phyloP scores from a whole-genome alignment of 108 stramenopile genomes.

The Pseudonitzschia multiseries region DNA sequence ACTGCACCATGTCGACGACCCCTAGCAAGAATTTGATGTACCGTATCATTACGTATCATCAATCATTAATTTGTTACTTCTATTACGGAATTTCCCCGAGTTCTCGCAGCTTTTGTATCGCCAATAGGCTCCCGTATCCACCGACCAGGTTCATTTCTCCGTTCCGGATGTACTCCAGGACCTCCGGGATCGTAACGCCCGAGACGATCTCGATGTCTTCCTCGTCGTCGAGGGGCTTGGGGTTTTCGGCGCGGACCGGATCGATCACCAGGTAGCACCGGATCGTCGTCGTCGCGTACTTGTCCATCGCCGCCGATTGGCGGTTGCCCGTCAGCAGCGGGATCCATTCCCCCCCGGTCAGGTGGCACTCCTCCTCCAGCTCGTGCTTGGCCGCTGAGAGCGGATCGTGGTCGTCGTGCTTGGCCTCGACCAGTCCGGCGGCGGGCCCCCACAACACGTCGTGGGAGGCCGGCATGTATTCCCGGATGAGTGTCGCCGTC shows the following conservation, averaged over 20 bases:
- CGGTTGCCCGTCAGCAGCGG: constrained; percentile 49
- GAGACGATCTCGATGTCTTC: constrained; percentile 80
- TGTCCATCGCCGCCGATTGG: constrained; percentile 68
- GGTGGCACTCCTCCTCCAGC: constrained; percentile 83
- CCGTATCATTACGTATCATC: too few species aligned
- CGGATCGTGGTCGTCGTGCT: constrained; percentile 40
- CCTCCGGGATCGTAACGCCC: constrained; percentile 57
- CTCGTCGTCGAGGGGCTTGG: constrained; percentile 73
- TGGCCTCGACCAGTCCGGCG: constrained; percentile 77
- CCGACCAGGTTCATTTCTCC: constrained; percentile 85
- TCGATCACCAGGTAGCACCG: constrained; percentile 69
- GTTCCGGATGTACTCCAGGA: constrained; percentile 54
- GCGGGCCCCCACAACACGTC: constrained; percentile 61
- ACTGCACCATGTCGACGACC: too few species aligned
- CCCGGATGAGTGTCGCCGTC: constrained; percentile 71
- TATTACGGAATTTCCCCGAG: constrained; percentile 51
- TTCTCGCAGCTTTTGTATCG: constrained; percentile 72
- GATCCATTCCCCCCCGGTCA: constrained; percentile 75
- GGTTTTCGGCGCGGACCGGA: constrained; percentile 53
- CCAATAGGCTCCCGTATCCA: constrained; percentile 69
- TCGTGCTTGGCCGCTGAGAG: constrained; percentile 68
- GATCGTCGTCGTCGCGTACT: constrained; percentile 72
- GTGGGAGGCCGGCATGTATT: constrained; percentile 80
- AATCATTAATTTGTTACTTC: too few species aligned
- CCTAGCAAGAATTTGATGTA: too few species aligned